Base-by-base conservation (phyloP, 495 filamentous ascomycete genomes). In the Aspergillus bertholletiae region DNA sequence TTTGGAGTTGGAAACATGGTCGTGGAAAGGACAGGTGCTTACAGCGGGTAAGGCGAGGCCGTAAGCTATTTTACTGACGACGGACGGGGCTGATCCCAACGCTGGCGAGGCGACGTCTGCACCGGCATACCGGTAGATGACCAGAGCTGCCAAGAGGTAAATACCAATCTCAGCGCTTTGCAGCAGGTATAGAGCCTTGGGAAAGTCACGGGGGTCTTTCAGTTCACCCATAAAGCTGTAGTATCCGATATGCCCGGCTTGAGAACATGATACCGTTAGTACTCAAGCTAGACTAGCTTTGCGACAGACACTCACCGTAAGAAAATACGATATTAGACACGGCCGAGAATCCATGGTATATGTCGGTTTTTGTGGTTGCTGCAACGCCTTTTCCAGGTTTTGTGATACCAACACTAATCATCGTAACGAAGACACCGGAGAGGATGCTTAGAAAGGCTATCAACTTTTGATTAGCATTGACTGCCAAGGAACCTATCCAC, bases 191-290 rank as follows among this genome's bases (percentile, higher is more conserved):
- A 88, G 76, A 4, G 84, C 75, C 64, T 84, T 84, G 43, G 70
- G 69, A 59, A 75, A 86, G 57, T 85, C 78, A 34, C 61, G 55
- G 0, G 84, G 84, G 0, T 78, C 77, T 58, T 82, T 77, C 73
- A 89, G 80, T 64, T 89, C 86, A 52, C 81, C 77, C 62, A 85
- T 84, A 65, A 89, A 84, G 50, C 70, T 75, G 71, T 88, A 84
- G 65, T 86, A 82, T 62, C 84, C 76, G 63, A 83, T 67, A 72
- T 86, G 74, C 56, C 84, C 66, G 74, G 84, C 76, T 62, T 46
- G 30, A 32, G 13, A 12, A 11, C 9, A 32, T 28, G n/a, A 18
- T 7, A 8, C 15, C n/a, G 7, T n/a, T 2, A 4, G 18, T 18
- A 2, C 15, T 40, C n/a, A n/a, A n/a, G n/a, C n/a, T n/a, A n/a